Evolutionary conservation across 192 early-diverging fungal genomes (phyloP), one percentile per base, ranked within the genome.

Genomic region (Umbelopsis ramanniana): DNA sequence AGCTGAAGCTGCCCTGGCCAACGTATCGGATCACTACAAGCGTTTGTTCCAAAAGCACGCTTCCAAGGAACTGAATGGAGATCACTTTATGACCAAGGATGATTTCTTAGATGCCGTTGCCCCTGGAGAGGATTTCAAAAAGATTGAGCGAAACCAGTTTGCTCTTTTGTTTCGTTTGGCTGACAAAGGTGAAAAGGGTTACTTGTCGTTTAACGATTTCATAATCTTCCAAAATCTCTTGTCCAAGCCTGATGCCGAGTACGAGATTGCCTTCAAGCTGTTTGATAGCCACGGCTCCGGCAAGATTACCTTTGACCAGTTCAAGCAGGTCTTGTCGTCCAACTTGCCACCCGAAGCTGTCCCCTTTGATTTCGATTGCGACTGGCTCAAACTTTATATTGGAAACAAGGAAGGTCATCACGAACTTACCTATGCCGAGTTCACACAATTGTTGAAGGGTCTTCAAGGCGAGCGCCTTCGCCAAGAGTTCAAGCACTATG

Each of bases 371-470:
- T 91, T 89, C 67, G 87, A 89, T 70, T 87, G 87, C 72, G 91
- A 93, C 23, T 89, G 88, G 89, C 82, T 93, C 47, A 91, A 89
- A 54, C 83, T 91, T 9, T 91, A 87, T 76, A 83, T 89, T 57
- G 90, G 89, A 12, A 82, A 80, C 35, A 87, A 84, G 43, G 75
- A 74, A 17, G 82, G 77, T 21, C 60, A 72, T 47, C 83, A 85
- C n/a, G 88, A 90, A 67, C 76, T 93, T 68, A 79, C 84, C 22
- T 91, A 88, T 77, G 81, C 89, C 21, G 91, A 93, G 71, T 91
- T 93, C 55, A 78, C 89, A 17, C 88, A 93, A 73, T 79, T 93
- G 43, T 66, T 93, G 33, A 90, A 91, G 73, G 89, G 85, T 11
- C 84, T 90, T 33, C 90, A 91, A 70, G 84, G 84, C 12, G 91